A percentile compares a stretch with the other conserved stretches of the same genome.
Evolutionary conservation across 202 grass and related monocot species (phyloP).

Genomic region (Carex arenaria): DNA sequence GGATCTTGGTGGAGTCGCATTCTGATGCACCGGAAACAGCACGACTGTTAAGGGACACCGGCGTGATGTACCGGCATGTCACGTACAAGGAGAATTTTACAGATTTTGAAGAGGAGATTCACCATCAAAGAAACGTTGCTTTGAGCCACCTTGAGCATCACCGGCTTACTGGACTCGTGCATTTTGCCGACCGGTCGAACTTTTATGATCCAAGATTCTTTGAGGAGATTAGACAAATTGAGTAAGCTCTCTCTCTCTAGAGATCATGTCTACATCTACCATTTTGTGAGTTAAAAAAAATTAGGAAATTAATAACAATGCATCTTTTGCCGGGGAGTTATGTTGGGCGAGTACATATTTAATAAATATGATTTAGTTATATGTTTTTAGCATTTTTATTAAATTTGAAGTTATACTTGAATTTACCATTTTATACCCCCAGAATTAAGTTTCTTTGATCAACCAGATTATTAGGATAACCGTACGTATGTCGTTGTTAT

Average conservation of each 20-base stretch:
- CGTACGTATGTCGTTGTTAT: not conserved
- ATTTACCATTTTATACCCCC: not conserved
- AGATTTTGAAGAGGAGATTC: constrained; percentile 39
- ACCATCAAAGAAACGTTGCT: constrained; percentile 79
- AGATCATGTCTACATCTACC: not conserved
- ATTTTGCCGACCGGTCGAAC: constrained; percentile 56
- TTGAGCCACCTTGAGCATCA: constrained; percentile 75
- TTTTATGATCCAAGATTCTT: constrained; percentile 65
- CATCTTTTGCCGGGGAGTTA: not conserved
- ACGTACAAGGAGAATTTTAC: constrained; percentile 83
- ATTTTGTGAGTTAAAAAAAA: not conserved
- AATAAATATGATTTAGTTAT: not conserved
- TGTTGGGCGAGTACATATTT: not conserved
- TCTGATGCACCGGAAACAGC: constrained; percentile 51
- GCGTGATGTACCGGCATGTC: constrained; percentile 69
- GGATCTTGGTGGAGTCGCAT: constrained; percentile 65
- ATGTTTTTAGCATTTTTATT: not conserved
- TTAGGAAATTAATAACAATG: not conserved
- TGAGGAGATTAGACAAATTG: constrained; percentile 67
- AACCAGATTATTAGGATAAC: not conserved
- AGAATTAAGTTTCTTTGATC: not conserved
- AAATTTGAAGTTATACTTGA: not conserved
- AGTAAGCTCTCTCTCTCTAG: constrained; percentile 36
- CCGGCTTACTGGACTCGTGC: constrained; percentile 63
- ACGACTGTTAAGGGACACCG: constrained; percentile 49